Base-by-base conservation (phyloP, 495 filamentous ascomycete species). In the Podospora appendiculata region DNA sequence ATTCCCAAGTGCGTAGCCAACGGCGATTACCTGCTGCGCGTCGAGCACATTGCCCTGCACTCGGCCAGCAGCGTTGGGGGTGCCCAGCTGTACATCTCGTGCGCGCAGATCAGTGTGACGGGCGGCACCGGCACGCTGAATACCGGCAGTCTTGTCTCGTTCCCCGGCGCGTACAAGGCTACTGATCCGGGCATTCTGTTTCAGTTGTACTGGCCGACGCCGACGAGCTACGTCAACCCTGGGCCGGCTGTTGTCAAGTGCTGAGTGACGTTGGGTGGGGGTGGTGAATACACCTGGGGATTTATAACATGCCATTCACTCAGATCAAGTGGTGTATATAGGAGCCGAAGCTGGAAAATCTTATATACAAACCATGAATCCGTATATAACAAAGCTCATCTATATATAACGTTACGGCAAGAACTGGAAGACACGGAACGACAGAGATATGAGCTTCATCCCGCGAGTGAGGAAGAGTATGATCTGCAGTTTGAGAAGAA, bases 1-100 rank as follows among this genome's bases (percentile, higher is more conserved):
- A 71, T 79, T 48, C 79, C 77, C 19, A 57, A 60, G 10, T 70
- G 70, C 51, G 60, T 79, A n/a, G 69, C 69, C 2, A 59, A 72
- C n/a, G 79, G 79, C 50, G 73, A 80, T 46, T 84, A 84, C 61
- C 74, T 85, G 14, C 64, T 83, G 38, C 71, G 79, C 17, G 73
- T 78, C 34, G 81, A 83, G 63, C 77, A 81, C 52, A 76, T 83
- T 17, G 78, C 68, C 1, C 68, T 79, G 19, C 76, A 80, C 56
- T 56, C 56, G 34, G 79, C 78, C 7, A 48, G 51, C 45, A 45
- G 59, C n/a, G 59, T 60, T 14, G 69, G 68, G 32, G 76, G 76
- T 32, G 76, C 80, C 6, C 79, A 82, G 67, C 72, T 80, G 50
- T 81, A 80, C 55, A 60, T 80, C 52, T 60, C 67, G 32, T 76